phyloP scores from a whole-genome alignment of 2,329 filamentous ascomycete genomes.

The Bertia moriformis region DNA sequence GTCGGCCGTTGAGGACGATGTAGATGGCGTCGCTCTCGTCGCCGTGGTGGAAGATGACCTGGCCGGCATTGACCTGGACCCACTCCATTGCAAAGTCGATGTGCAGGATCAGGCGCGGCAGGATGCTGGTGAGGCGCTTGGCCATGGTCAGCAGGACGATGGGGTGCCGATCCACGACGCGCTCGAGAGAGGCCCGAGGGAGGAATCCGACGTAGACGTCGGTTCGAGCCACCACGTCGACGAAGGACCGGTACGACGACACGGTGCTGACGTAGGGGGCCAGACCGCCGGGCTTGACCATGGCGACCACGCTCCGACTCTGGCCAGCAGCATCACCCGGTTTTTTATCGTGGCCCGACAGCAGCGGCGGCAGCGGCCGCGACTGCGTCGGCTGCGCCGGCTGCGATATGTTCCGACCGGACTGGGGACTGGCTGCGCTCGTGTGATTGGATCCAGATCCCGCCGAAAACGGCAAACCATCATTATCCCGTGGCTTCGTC shows the following conservation, averaged over 20 bases:
- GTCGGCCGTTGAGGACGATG: slow-evolving; percentile 83
- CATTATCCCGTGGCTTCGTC: slow-evolving; percentile 7
- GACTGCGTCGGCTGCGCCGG: too few relatives aligned
- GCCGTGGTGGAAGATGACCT: slow-evolving; percentile 83
- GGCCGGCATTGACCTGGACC: slow-evolving; percentile 89
- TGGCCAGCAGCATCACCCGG: too few relatives aligned
- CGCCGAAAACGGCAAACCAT: not conserved
- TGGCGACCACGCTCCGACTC: slow-evolving; percentile 57
- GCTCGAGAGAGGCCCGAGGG: slow-evolving; percentile 69
- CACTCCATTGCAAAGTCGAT: slow-evolving; percentile 98
- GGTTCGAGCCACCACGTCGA: slow-evolving; percentile 91
- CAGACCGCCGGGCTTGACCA: slow-evolving; percentile 87
- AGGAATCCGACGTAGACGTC: slow-evolving; percentile 96
- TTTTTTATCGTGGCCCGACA: too few relatives aligned
- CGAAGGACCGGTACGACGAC: slow-evolving; percentile 88
- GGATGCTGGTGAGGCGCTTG: slow-evolving; percentile 75
- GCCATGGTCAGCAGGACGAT: slow-evolving; percentile 90
- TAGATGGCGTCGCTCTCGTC: slow-evolving; percentile 98
- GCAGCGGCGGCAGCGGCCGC: too few relatives aligned
- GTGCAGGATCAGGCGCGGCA: slow-evolving; percentile 84
- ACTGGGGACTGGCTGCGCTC: too few relatives aligned
- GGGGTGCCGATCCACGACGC: slow-evolving; percentile 84
- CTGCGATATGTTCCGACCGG: too few relatives aligned
- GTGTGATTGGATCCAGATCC: too few relatives aligned
- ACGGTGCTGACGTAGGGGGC: slow-evolving; percentile 90